Evolutionary conservation across 2,329 filamentous ascomycete species (phyloP).

Genomic region (Venturia nashicola): DNA sequence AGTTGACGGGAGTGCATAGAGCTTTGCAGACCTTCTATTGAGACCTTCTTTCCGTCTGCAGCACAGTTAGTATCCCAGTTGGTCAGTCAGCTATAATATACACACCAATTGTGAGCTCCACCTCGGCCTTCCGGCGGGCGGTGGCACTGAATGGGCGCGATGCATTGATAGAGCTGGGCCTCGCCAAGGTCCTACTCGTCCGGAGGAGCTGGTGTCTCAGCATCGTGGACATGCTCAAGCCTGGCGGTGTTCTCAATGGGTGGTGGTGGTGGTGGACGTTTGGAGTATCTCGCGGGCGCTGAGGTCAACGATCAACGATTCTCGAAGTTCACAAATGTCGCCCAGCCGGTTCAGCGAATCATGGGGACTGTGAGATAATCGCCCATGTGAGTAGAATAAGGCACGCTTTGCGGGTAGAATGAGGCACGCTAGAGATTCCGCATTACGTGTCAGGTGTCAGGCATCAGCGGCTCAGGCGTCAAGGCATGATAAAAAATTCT

Average conservation of each 20-base stretch:
- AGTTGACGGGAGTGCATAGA: conserved; percentile 15
- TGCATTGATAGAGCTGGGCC: conserved; percentile 41
- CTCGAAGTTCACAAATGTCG: not conserved
- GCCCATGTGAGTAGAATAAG: not conserved
- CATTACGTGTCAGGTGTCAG: no score
- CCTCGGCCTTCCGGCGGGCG: conserved; percentile 68
- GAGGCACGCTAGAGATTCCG: no score
- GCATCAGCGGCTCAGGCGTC: no score
- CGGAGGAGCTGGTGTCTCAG: conserved; percentile 54
- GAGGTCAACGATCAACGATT: not conserved
- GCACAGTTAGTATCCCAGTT: conserved; percentile 21
- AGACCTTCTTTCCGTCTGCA: conserved; percentile 92
- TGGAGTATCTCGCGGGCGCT: not conserved
- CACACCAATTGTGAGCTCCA: conserved; percentile 91
- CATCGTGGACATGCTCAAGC: conserved; percentile 29
- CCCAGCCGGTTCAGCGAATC: not conserved
- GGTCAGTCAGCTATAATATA: conserved; percentile 19
- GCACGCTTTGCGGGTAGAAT: not conserved
- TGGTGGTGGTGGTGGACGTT: not conserved
- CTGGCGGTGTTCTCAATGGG: conserved; percentile 7
- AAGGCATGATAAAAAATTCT: not conserved
- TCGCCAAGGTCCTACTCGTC: conserved; percentile 46
- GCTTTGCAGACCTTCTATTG: conserved; percentile 67
- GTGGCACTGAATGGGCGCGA: conserved; percentile 75
- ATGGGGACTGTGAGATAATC: not conserved